A percentile compares a stretch with the other conserved stretches of the same genome.
These are phyloP conservation scores for Penium margaritaceum DNA, from an alignment of 139 green algal species.

Conservation along the genomic window DNA sequence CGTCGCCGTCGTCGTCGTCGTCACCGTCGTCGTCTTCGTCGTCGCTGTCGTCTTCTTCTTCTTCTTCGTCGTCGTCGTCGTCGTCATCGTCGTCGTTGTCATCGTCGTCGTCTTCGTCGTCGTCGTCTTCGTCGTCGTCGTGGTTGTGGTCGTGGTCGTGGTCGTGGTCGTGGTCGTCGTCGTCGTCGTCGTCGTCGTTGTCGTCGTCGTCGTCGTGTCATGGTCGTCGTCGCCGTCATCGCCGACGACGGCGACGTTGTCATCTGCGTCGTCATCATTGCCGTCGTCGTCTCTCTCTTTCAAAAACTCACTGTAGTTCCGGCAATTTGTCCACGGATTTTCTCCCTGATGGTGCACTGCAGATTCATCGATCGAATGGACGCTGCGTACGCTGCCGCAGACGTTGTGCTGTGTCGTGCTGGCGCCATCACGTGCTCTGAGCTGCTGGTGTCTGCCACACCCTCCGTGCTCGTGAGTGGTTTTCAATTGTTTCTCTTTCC, in stretches of 20 bases:
- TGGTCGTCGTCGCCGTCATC: not conserved
- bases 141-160: no score
- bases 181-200: not conserved
- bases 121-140: no score
- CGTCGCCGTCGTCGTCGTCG: no score
- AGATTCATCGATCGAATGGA: constrained; percentile 47
- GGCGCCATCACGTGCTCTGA: constrained; percentile 56
- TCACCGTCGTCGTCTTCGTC: no score
- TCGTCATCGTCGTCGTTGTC: not conserved
- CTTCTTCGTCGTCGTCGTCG: no score
- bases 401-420: constrained; percentile 47
- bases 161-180: not conserved
- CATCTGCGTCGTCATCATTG: not conserved
- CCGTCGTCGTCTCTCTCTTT: not conserved
- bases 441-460: constrained; percentile 41
- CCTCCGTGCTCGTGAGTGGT: constrained; percentile 48
- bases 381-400: constrained; percentile 41
- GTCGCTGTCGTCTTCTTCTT: no score
- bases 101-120: no score
- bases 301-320: no score
- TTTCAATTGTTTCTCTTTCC: no score
- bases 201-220: not conserved
- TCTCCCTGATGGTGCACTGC: no score
- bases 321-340: no score
- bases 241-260: not conserved